Base-by-base conservation (phyloP, 495 filamentous ascomycete genomes). In the Penicillium dipodomyicola region DNA sequence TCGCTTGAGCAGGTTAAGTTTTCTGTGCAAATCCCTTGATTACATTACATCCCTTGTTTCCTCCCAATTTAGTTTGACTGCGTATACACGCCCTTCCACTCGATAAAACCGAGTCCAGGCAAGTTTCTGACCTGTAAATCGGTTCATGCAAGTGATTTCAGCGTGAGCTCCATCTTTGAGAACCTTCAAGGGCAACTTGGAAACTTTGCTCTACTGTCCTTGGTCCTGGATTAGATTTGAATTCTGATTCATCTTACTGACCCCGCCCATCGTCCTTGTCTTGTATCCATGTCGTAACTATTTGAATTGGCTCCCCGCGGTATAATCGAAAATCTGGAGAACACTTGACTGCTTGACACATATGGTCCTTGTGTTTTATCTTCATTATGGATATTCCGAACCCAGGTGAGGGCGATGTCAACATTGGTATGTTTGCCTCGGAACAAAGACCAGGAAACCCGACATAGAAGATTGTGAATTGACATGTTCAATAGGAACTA, bases 391-490 rank as follows among this genome's bases (percentile, higher is more conserved):
- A 61, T 50, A 64, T 72, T 51, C 69, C 69, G 5, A 54, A 46
- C 22, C 69, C 69, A 14, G 5, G 20, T 19, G 69, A 69, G 43
- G 69, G 67, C 5, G 69, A 72, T 56, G 44, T 70, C 25, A 58
- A 72, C 48, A 67, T 69, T 2, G 69, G 69, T 70, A 54, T 27
- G 67, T 48, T 35, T 32, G 14, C 35, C 45, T 9, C 37, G 10
- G 33, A 6, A 15, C 35, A 39, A 14, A 41, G 45, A 20, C 29
- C n/a, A 17, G 23, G 20, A 4, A n/a, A 39, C n/a, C 15, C 5
- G 6, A 39, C 2, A 6, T n/a, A 39, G 15, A n/a, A 3, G n/a
- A 17, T 2, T 22, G 22, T 22, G 12, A n/a, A 39, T 12, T 20
- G n/a, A 41, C 15, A 64, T 42, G 5, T 56, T 20, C 17, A 8